Conservation (phyloP, 139 green algal species). For the Closterium sp. region DNA sequence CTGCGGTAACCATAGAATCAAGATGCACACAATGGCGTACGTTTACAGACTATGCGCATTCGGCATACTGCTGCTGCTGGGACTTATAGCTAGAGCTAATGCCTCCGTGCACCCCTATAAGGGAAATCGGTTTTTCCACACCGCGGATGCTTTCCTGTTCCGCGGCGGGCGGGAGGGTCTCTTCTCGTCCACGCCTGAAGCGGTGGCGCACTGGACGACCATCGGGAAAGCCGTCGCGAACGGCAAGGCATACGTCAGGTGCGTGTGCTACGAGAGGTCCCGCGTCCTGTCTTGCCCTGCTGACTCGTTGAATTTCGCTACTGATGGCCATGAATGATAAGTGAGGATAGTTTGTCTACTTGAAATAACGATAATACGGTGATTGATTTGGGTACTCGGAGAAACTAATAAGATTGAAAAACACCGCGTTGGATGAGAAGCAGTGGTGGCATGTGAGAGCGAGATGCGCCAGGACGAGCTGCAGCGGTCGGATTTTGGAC, state of each 20-base stretch:
- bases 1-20: no score
- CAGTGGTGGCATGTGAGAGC: not conserved
- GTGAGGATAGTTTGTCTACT: not conserved
- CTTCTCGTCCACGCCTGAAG: conserved; percentile 47
- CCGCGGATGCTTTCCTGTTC: conserved; percentile 52
- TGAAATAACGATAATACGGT: not conserved
- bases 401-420: not conserved
- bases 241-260: conserved; percentile 59
- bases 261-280: not conserved
- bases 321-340: not conserved
- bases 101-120: conserved; percentile 58
- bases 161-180: conserved; percentile 61
- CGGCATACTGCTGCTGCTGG: not conserved
- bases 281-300: not conserved
- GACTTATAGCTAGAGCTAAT: not conserved
- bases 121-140: conserved; percentile 53
- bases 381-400: not conserved
- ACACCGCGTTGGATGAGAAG: not conserved
- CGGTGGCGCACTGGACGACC: conserved; percentile 52
- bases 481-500: not conserved
- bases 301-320: not conserved
- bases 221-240: conserved; percentile 55
- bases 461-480: not conserved
- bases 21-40: not conserved
- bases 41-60: not conserved